phyloP scores from a whole-genome alignment of 2,329 filamentous ascomycete species.

The Exophiala aquamarina region DNA sequence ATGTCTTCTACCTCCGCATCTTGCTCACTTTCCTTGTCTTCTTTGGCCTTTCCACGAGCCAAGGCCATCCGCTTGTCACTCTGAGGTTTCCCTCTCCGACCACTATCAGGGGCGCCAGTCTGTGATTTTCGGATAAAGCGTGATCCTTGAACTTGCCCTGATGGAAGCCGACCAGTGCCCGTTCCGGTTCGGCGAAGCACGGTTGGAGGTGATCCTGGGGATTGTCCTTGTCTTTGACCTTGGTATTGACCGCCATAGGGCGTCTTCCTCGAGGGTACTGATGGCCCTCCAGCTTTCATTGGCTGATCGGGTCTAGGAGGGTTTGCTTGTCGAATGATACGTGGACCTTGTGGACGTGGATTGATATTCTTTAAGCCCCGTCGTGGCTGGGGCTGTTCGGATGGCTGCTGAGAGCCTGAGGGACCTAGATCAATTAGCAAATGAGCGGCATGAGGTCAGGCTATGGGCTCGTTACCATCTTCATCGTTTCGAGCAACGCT shows the following conservation, averaged over 20 bases:
- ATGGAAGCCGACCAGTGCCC: background rate
- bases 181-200: background rate
- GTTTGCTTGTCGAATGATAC: too few relatives aligned
- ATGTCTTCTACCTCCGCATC: background rate
- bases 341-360: background rate
- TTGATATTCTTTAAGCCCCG: background rate
- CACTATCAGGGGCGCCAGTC: background rate
- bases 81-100: background rate
- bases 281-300: too few relatives aligned
- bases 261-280: too few relatives aligned
- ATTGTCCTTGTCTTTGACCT: too few relatives aligned
- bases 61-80: background rate
- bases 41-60: background rate
- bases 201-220: background rate
- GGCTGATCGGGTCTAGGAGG: too few relatives aligned
- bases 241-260: too few relatives aligned
- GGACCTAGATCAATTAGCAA: background rate
- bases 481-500: background rate
- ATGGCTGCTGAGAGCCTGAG: too few relatives aligned
- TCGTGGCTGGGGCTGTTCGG: background rate
- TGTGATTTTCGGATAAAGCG: background rate
- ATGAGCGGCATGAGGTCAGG: background rate
- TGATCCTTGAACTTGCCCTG: background rate
- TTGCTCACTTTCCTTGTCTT: constrained; percentile 3
- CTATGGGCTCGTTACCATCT: background rate